Conservation (phyloP, 108 stramenopile genomes). For the Phaeodactylum tricornutum region DNA sequence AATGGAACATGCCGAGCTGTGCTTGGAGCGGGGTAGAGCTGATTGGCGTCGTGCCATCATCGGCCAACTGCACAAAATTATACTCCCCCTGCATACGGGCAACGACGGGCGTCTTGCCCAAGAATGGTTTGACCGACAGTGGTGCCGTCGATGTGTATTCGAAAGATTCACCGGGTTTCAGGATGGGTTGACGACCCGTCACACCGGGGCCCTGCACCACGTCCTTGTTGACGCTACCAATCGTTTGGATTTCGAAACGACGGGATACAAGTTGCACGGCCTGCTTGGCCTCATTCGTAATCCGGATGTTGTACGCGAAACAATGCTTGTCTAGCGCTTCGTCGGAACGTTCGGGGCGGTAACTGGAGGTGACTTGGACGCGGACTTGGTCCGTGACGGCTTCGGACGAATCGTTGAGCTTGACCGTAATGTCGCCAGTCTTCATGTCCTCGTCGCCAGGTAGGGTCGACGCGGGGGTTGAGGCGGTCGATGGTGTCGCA, state of each 20-base stretch:
- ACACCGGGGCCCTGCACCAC: conserved; percentile 87
- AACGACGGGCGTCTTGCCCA: conserved; percentile 78
- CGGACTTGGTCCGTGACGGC: conserved; percentile 56
- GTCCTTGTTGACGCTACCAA: conserved; percentile 72
- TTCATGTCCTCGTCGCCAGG: conserved; percentile 82
- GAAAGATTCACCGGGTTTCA: conserved; percentile 88
- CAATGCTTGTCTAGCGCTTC: conserved; percentile 71
- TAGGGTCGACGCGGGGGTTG: conserved; percentile 35
- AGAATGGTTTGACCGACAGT: conserved; percentile 64
- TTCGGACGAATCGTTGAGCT: conserved; percentile 61
- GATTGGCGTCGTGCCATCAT: conserved; percentile 64
- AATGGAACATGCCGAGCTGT: conserved; percentile 81
- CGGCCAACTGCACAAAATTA: conserved; percentile 65
- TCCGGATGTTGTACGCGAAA: conserved; percentile 90
- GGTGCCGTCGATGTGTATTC: conserved; percentile 88
- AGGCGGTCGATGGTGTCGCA: conserved; percentile 9
- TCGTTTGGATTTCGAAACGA: conserved; percentile 84
- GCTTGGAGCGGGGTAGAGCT: conserved; percentile 72
- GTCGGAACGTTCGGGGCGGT: conserved; percentile 85
- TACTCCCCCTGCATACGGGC: conserved; percentile 84
- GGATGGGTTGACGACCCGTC: conserved; percentile 82
- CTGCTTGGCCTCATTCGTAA: conserved; percentile 76
- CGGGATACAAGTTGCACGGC: conserved; percentile 81
- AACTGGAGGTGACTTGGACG: conserved; percentile 73
- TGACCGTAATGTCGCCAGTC: conserved; percentile 45